Evolutionary conservation across 129 eudicot species (phyloP).

Genomic region (Lonicera japonica): DNA sequence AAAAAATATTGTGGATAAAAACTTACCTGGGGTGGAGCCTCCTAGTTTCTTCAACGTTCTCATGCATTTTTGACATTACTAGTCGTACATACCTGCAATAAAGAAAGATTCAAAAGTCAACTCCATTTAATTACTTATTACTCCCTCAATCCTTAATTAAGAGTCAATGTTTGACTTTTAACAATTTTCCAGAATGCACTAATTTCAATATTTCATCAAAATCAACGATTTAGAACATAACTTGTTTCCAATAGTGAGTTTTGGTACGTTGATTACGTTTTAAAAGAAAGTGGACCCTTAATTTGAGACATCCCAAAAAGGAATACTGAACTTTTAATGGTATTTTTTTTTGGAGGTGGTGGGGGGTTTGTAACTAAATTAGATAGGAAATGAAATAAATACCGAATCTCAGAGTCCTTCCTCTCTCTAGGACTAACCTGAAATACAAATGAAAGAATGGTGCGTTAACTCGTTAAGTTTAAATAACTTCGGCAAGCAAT

Average conservation of each 20-base stretch:
- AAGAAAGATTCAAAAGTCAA: constrained; percentile 3
- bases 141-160: too few species aligned
- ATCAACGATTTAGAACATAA: too few species aligned
- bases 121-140: background rate
- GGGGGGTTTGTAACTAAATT: too few species aligned
- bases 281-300: too few species aligned
- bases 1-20: background rate
- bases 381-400: constrained; percentile 2
- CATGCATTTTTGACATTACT: constrained; percentile 71
- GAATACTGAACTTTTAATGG: too few species aligned
- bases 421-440: constrained; percentile 82
- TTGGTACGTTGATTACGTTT: too few species aligned
- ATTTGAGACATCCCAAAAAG: too few species aligned
- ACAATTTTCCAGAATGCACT: too few species aligned
- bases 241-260: too few species aligned
- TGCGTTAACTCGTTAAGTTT: constrained; percentile 5
- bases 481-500: background rate
- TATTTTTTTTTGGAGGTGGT: too few species aligned
- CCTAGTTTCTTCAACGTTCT: constrained; percentile 51
- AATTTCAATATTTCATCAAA: too few species aligned
- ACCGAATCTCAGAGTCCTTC: constrained; percentile 96
- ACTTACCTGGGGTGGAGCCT: constrained; percentile 75
- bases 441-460: constrained; percentile 12
- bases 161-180: too few species aligned
- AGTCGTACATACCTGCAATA: constrained; percentile 78